Base-by-base conservation (phyloP, 202 grass and related monocot genomes). In the Carex arenaria region DNA sequence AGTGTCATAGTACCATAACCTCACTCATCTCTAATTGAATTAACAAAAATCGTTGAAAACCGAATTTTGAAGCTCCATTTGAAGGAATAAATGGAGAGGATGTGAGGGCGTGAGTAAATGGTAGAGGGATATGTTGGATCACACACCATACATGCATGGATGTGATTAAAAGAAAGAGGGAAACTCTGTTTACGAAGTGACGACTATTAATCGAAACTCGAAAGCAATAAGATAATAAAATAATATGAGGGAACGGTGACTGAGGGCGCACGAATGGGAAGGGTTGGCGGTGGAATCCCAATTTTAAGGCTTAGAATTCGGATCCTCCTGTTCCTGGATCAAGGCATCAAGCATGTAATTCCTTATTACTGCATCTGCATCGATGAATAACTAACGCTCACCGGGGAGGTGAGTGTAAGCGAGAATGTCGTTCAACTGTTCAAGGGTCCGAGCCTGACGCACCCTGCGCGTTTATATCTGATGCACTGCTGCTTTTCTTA, bases 261-360 rank as follows among this genome's bases (percentile, higher is more conserved):
- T 88, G 94, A 93, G 70, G 92, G 74, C 89, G 90, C 87, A 93
- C 87, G 90, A 93, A 94, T 90, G 95, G 90, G 89, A 70, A 70
- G 22, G 11, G 4, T 74, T 74, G 12, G 71, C 23, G 87, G 87
- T 97, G 93, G 95, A 95, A 93, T 90, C 95, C 95, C 87, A 93
- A 79, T 87, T 98, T 98, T 89, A 84, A 87, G 95, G 95, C 95
- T 90, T 78, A 89, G 95, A 98, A 85, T 86, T 93, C 83, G 94
- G 90, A 93, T 90, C 88, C 38, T 40, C 38, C 38, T 6, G 80
- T 86, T 90, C 89, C 54, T 90, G 83, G 72, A 88, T 80, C 52
- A 45, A 45, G 42, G 83, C 65, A 88, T 80, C 52, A 45, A 45
- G 42, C 7, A 40, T 0, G 4, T 40, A 40, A 40, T 40, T 40